Conservation (phyloP, 2,329 filamentous ascomycete genomes). For the Alternaria incomplexa region DNA sequence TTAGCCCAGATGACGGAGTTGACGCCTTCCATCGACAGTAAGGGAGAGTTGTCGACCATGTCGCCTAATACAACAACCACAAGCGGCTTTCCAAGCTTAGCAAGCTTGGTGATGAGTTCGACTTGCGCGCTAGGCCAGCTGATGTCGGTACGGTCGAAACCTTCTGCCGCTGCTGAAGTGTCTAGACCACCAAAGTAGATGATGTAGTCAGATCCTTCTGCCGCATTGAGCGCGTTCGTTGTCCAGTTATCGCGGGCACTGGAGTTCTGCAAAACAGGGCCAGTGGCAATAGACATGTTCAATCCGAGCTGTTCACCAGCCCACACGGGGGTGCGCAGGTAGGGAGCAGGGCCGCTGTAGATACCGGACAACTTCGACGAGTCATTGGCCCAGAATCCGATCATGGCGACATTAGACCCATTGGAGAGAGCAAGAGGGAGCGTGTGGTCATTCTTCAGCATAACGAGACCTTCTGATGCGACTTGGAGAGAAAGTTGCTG, state of each 20-base stretch:
- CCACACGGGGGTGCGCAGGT: conserved; percentile 60
- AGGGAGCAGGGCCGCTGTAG: conserved; percentile 64
- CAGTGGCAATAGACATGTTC: conserved; percentile 43
- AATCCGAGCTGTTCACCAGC: conserved; percentile 58
- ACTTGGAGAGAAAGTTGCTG: conserved; percentile 64
- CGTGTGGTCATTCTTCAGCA: conserved; percentile 60
- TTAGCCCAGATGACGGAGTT: conserved; percentile 63
- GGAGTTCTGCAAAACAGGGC: conserved; percentile 21
- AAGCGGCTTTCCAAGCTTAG: conserved; percentile 56
- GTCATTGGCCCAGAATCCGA: conserved; percentile 66
- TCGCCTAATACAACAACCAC: conserved; percentile 61
- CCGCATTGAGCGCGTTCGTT: conserved; percentile 33
- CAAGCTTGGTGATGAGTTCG: conserved; percentile 57
- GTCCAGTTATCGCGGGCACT: conserved; percentile 21
- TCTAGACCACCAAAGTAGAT: conserved; percentile 64
- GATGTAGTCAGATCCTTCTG: conserved; percentile 57
- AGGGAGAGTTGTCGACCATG: conserved; percentile 59
- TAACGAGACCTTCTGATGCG: conserved; percentile 53
- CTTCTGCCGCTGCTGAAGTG: conserved; percentile 59
- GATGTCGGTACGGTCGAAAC: conserved; percentile 58
- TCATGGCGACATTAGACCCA: conserved; percentile 57
- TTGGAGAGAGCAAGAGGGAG: conserved; percentile 52
- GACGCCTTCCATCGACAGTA: conserved; percentile 57
- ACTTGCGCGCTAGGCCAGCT: conserved; percentile 61
- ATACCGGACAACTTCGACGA: conserved; percentile 65